Base-by-base conservation (phyloP, 2,329 filamentous ascomycete genomes). In the Fusarium fujikuroi region DNA sequence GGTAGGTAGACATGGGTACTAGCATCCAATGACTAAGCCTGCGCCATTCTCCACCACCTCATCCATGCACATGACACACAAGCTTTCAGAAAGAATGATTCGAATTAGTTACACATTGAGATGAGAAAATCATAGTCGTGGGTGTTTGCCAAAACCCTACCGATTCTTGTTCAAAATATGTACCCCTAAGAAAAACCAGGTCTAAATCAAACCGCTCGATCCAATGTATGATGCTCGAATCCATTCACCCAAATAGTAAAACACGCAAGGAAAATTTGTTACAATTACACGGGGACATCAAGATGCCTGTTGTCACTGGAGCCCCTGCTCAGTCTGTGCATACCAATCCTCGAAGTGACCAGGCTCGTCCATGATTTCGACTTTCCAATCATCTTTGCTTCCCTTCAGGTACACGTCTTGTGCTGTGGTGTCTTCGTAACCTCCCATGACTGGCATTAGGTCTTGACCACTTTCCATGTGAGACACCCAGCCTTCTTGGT, bases 261-360 rank as follows among this genome's bases (percentile, higher is more conserved):
- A 36, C 43, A 69, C 65, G 15, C 30, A 70, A 69, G 46, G 52
- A 70, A 54, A 69, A 69, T 37, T 36, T 56, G 42, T 53, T 59
- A 57, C 32, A 52, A 63, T 59, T 59, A 53, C 39, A 49, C 56
- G 40, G 32, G 36, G 43, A 34, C 37, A 43, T 60, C 32, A 14
- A 32, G 54, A 49, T 39, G 15, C 28, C 44, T n/a, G 40, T n/a
- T 9, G 14, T 70, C 32, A 77, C 54, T 73, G 37, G 21, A 63
- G 56, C 61, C 66, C 69, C 32, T 75, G 74, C 56, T 79, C 79
- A 16, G 76, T 75, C 68, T 79, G 78, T 18, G 69, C 64, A 65
- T 81, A 79, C 79, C 80, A 82, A 39, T 80, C 69, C 37, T 77
- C 77, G 63, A 80, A 81, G 53, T 80, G 78, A 28, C 75, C 74